phyloP scores from a whole-genome alignment of 1,139 yeast species.

The Diutina pseudorugosa region DNA sequence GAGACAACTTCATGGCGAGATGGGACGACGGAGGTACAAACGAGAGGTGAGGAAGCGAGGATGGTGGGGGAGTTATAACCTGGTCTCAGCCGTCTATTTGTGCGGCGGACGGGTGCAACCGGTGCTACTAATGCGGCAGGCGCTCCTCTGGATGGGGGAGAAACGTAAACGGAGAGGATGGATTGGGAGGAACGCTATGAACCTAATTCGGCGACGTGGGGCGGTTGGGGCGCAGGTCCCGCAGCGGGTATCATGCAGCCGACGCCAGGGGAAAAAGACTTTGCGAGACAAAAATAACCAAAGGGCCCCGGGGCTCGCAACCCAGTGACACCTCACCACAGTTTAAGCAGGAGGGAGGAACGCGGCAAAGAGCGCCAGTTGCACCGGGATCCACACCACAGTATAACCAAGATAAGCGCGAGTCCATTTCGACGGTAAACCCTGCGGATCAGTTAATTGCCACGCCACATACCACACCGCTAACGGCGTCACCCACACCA shows the following conservation, averaged over 20 bases:
- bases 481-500: slow-evolving; percentile 66
- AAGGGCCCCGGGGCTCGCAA: no score
- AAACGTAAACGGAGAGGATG: background rate
- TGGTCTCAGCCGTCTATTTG: background rate
- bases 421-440: slow-evolving; percentile 11
- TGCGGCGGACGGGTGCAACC: background rate
- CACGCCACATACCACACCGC: slow-evolving; percentile 59
- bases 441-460: slow-evolving; percentile 13
- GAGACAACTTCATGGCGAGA: background rate
- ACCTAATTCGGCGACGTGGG: background rate
- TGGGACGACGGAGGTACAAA: no score
- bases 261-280: background rate
- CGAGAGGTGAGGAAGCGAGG: background rate
- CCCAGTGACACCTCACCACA: no score
- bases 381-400: slow-evolving; percentile 44
- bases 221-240: background rate
- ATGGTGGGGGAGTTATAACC: background rate
- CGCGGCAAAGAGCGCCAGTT: slow-evolving; percentile 48
- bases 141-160: background rate
- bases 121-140: background rate
- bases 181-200: background rate
- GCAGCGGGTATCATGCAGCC: background rate
- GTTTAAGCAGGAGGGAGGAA: slow-evolving; percentile 65
- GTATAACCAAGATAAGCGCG: slow-evolving; percentile 27
- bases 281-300: no score